Percentiles rank a stretch among this genome's conserved stretches.
phyloP scores from a whole-genome alignment of 495 filamentous ascomycete genomes.

The Choiromyces venosus region DNA sequence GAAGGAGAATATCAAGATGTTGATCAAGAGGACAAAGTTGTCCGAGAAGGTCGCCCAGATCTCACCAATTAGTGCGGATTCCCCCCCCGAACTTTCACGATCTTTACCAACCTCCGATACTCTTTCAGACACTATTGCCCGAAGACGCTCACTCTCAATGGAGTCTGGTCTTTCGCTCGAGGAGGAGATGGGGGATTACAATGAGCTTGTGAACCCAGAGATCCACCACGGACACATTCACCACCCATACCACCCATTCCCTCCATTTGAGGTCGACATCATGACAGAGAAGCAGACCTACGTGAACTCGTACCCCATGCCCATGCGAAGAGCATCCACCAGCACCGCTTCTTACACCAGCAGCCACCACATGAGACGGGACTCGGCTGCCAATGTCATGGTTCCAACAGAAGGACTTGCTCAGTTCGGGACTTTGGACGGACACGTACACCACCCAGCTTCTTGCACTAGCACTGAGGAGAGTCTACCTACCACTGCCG shows the following conservation, averaged over 20 bases:
- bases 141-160: slow-evolving; percentile 66
- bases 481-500: slow-evolving; percentile 30
- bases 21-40: slow-evolving; percentile 94
- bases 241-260: slow-evolving; percentile 50
- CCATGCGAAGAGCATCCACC: slow-evolving; percentile 44
- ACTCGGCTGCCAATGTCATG: slow-evolving; percentile 23
- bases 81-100: slow-evolving; percentile 74
- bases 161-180: slow-evolving; percentile 70
- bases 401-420: slow-evolving; percentile 26
- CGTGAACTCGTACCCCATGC: slow-evolving; percentile 69
- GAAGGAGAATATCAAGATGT: slow-evolving; percentile 93
- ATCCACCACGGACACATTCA: slow-evolving; percentile 50
- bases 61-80: slow-evolving; percentile 53
- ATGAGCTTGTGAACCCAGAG: slow-evolving; percentile 49
- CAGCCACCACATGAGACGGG: slow-evolving; percentile 33
- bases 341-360: slow-evolving; percentile 39
- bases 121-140: slow-evolving; percentile 63
- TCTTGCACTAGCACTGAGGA: slow-evolving; percentile 23
- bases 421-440: slow-evolving; percentile 21
- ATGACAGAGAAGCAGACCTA: slow-evolving; percentile 84
- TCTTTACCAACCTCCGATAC: slow-evolving; percentile 75
- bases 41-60: slow-evolving; percentile 66
- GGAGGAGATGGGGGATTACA: slow-evolving; percentile 46
- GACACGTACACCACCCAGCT: slow-evolving; percentile 16
- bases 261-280: slow-evolving; percentile 90